These are phyloP conservation scores for Fusarium sp. DNA, from an alignment of 2,329 filamentous ascomycete genomes.

Conservation along the genomic window DNA sequence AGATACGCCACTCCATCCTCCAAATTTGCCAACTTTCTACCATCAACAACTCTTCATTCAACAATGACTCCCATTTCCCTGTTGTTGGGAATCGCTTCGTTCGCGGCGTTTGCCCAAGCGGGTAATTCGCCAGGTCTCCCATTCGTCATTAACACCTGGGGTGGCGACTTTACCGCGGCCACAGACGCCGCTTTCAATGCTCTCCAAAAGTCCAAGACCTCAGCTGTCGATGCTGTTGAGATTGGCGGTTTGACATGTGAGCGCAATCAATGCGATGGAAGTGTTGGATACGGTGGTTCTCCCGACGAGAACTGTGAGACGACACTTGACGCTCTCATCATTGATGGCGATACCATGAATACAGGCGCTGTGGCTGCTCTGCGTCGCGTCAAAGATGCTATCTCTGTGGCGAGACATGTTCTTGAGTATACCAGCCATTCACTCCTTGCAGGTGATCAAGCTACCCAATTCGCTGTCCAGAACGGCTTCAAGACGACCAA, in stretches of 20 bases:
- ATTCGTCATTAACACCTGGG: conserved; percentile 67
- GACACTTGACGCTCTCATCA: conserved; percentile 69
- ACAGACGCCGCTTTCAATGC: conserved; percentile 63
- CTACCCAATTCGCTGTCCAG: conserved; percentile 63
- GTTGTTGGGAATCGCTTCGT: conserved; percentile 21
- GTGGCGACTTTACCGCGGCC: conserved; percentile 62
- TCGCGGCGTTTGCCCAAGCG: conserved; percentile 24
- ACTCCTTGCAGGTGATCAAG: conserved; percentile 64
- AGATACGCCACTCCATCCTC: conserved; percentile 26
- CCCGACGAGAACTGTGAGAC: conserved; percentile 68
- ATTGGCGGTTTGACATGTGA: conserved; percentile 65
- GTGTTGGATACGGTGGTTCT: conserved; percentile 66
- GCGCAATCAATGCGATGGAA: conserved; percentile 64
- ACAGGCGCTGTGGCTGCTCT: conserved; percentile 65
- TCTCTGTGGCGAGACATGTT: conserved; percentile 63
- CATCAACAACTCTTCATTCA: background rate
- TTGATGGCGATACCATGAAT: conserved; percentile 66
- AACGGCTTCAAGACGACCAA: conserved; percentile 63
- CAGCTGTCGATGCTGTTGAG: conserved; percentile 64
- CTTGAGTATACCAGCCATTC: conserved; percentile 65
- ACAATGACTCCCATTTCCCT: conserved; percentile 15
- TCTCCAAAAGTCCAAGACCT: conserved; percentile 48
- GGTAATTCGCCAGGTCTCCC: conserved; percentile 57
- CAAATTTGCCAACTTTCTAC: background rate
- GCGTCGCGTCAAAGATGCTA: conserved; percentile 61